Base-by-base conservation (phyloP, 2,329 filamentous ascomycete species). In the Fusarium aywerte region DNA sequence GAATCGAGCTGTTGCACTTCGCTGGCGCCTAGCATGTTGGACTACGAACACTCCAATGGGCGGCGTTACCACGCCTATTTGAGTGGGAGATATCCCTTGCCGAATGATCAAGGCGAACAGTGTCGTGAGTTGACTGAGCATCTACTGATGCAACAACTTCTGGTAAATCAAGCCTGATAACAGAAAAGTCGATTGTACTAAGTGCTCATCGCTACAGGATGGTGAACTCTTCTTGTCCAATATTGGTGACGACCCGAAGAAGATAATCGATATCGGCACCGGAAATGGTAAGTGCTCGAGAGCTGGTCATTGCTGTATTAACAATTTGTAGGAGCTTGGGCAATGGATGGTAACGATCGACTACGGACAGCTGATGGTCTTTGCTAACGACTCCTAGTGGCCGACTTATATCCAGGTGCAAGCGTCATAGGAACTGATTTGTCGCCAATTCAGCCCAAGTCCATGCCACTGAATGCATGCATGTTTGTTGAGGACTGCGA, bases 401-500 rank as follows among this genome's bases (percentile, higher is more conserved):
- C 78, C 47, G 81, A 83, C 64, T 65, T 74, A 21, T 81, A 78
- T 52, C 80, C 80, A n/a, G 73, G 74, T 35, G 76, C 81, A 7
- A 76, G 76, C 42, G 77, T 82, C 4, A 58, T 80, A 16, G 81
- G 80, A 42, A 80, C 77, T 25, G 80, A 83, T 50, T 64, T 83
- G 18, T 81, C 80, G 4, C 80, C 82, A 3, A 83, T 83, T 20
- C 81, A 84, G 65, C 80, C 81, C 3, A 76, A 75, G 33, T 81
- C 78, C 75, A 80, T 89, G 13, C 88, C 87, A 16, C 81, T 84
- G 12, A 90, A 90, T 70, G 81, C 87, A n/a, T 80, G 80, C 9
- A 89, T 89, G 76, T 79, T 88, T 58, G 82, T 90, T 11, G 88
- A 90, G 69, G 87, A 90, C 71, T 83, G 84, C 49, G 86, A 79